Conservation (phyloP, 257 asterid genomes). For the Catharanthus roseus region DNA sequence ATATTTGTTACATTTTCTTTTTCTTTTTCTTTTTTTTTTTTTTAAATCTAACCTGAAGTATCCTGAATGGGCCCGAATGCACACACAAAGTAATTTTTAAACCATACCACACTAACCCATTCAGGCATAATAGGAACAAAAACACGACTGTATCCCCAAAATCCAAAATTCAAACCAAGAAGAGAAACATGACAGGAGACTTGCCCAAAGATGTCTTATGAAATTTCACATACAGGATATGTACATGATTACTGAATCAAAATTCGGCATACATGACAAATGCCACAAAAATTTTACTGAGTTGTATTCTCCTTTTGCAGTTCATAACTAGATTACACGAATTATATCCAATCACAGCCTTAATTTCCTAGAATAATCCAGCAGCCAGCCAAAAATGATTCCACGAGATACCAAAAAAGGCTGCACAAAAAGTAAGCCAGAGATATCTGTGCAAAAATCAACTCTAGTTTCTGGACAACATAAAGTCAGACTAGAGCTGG, state of each 20-base stretch:
- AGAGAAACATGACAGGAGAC: neutral
- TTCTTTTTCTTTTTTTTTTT: too few relatives aligned
- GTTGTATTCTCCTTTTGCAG: neutral
- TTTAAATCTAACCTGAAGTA: too few relatives aligned
- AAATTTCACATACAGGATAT: neutral
- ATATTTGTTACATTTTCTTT: too few relatives aligned
- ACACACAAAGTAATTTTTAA: too few relatives aligned
- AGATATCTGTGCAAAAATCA: neutral
- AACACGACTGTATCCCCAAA: too few relatives aligned
- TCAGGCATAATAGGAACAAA: too few relatives aligned
- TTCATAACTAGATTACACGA: neutral
- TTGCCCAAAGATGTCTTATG: neutral
- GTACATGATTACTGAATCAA: neutral
- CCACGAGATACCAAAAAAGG: neutral
- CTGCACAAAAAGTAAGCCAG: neutral
- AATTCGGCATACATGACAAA: neutral
- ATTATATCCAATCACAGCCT: too few relatives aligned
- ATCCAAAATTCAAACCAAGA: too few relatives aligned
- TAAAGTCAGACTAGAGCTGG: neutral
- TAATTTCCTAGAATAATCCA: neutral
- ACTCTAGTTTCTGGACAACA: neutral
- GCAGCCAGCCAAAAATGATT: neutral
- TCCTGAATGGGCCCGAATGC: too few relatives aligned
- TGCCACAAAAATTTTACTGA: neutral
- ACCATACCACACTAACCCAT: too few relatives aligned